Conservation (phyloP, 331 rosid genomes). For the Arachis monticola region DNA sequence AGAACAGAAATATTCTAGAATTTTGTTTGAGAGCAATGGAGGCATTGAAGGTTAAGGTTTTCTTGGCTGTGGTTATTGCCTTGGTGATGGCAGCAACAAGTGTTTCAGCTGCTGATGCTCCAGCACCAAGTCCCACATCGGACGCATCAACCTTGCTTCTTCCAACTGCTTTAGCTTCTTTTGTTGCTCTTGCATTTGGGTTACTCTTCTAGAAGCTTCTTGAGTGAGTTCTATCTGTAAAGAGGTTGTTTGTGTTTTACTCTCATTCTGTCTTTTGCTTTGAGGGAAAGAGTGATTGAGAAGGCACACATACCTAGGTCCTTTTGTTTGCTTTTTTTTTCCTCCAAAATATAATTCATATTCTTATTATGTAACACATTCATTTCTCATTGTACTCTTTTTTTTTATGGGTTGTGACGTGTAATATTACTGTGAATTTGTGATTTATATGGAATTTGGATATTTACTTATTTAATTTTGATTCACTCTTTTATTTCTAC, state of each 20-base stretch:
- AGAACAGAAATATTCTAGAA: too few relatives aligned
- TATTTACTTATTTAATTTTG: not conserved
- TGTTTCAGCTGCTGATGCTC: slow-evolving; percentile 65
- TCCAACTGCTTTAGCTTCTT: slow-evolving; percentile 55
- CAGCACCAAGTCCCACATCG: slow-evolving; percentile 67
- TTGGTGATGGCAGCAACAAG: slow-evolving; percentile 44
- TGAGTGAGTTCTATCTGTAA: slow-evolving; percentile 31
- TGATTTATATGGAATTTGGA: slow-evolving; percentile 23
- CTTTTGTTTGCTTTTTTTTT: not conserved
- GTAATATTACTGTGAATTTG: slow-evolving; percentile 31
- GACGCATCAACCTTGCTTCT: slow-evolving; percentile 51
- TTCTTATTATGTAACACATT: slow-evolving; percentile 38
- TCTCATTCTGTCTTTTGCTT: not conserved
- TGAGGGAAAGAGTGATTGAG: not conserved
- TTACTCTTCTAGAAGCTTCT: slow-evolving; percentile 37
- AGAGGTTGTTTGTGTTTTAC: slow-evolving; percentile 23
- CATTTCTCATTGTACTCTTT: slow-evolving; percentile 29
- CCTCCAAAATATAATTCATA: not conserved
- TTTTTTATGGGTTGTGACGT: not conserved
- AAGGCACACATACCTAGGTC: not conserved
- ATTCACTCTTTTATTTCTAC: not conserved
- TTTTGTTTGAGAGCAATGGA: slow-evolving; percentile 45
- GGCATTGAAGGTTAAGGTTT: slow-evolving; percentile 51
- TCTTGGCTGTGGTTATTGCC: slow-evolving; percentile 38
- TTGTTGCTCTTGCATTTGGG: slow-evolving; percentile 51